phyloP scores from a whole-genome alignment of 1,284 basidiomycete genomes.

The Veloboletus limbatus region DNA sequence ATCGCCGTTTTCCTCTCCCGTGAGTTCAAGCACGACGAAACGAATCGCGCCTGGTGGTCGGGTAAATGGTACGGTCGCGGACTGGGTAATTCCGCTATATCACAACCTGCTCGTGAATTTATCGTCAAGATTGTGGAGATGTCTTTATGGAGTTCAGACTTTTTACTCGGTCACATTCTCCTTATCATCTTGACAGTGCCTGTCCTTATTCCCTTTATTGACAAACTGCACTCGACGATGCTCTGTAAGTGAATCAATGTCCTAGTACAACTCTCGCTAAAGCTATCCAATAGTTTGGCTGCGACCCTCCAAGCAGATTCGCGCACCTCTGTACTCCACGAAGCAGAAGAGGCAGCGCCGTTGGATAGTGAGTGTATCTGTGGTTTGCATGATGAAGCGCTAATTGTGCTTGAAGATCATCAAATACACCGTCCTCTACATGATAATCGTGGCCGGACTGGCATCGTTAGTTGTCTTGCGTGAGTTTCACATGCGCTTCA shows the following conservation, averaged over 20 bases:
- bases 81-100: constrained; percentile 83
- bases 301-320: constrained; percentile 90
- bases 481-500: constrained; percentile 44
- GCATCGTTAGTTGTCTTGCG: constrained; percentile 80
- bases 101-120: constrained; percentile 93
- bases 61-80: constrained; percentile 96
- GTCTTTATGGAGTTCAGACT: constrained; percentile 92
- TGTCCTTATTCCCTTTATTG: constrained; percentile 82
- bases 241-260: constrained; percentile 58
- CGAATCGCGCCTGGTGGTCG: constrained; percentile 98
- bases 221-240: constrained; percentile 89
- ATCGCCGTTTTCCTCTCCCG: constrained; percentile 91
- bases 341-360: constrained; percentile 89
- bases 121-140: constrained; percentile 97
- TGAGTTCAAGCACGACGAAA: constrained; percentile 97
- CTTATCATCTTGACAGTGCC: constrained; percentile 84
- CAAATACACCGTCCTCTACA: constrained; percentile 85
- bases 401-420: constrained; percentile 47
- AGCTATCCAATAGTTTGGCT: constrained; percentile 65
- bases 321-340: constrained; percentile 91
- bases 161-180: constrained; percentile 78
- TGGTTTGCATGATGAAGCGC: constrained; percentile 1
- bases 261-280: constrained; percentile 5
- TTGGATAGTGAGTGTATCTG: constrained; percentile 69
- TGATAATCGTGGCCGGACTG: constrained; percentile 74